These are phyloP conservation scores for Hypoxylon sp. DNA, from an alignment of 2,329 filamentous ascomycete genomes.

Conservation along the genomic window DNA sequence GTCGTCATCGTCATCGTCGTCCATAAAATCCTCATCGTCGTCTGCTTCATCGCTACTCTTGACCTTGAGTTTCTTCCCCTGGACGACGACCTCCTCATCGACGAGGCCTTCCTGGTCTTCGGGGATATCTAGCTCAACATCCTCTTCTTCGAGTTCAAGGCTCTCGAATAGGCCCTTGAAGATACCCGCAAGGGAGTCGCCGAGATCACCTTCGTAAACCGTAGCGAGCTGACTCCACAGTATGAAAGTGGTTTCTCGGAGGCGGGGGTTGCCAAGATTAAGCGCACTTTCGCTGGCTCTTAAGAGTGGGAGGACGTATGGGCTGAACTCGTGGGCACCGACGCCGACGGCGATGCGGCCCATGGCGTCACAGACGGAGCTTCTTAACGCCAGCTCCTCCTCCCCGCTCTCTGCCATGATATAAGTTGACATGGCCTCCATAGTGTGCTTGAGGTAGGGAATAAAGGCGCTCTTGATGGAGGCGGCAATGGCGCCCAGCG, in stretches of 20 bases:
- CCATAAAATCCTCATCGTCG: conserved; percentile 69
- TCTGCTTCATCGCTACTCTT: conserved; percentile 64
- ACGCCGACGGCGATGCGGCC: conserved; percentile 93
- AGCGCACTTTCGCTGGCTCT: conserved; percentile 91
- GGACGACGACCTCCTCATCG: conserved; percentile 70
- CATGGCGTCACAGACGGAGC: conserved; percentile 91
- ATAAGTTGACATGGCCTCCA: conserved; percentile 88
- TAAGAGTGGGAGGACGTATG: conserved; percentile 92
- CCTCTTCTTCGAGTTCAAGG: conserved; percentile 89
- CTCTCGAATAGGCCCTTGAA: conserved; percentile 86
- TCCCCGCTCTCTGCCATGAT: conserved; percentile 89
- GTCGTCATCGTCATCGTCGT: conserved; percentile 80
- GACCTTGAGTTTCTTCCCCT: conserved; percentile 88
- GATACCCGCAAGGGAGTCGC: conserved; percentile 81
- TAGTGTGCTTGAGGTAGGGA: conserved; percentile 92
- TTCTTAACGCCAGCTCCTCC: conserved; percentile 89
- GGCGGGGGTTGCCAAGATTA: conserved; percentile 86
- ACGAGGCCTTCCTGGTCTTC: conserved; percentile 65
- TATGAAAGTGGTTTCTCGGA: conserved; percentile 97
- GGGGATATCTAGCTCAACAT: conserved; percentile 77
- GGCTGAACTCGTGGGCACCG: conserved; percentile 86
- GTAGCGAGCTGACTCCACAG: conserved; percentile 95
- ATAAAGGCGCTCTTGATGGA: conserved; percentile 86
- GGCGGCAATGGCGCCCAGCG: conserved; percentile 89
- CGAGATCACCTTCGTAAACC: conserved; percentile 89